Evolutionary conservation across 345 rosid genomes (phyloP), one percentile per base, ranked within the genome.

Genomic region (Combretum micranthum): DNA sequence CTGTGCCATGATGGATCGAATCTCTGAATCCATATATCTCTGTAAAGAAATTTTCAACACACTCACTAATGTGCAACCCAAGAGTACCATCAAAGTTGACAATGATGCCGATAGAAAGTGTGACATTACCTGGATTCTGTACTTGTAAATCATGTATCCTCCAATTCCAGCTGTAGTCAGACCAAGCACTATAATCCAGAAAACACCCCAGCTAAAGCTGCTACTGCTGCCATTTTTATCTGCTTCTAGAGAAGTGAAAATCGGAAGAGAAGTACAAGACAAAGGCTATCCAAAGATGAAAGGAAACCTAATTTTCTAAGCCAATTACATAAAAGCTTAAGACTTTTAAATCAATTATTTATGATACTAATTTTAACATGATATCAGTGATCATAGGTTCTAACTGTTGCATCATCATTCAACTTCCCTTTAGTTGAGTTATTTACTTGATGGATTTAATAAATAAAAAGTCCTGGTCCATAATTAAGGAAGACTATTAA

Each of bases 1-100:
- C 69, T 89, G 97, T 37, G 97, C 92, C 96, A 91, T 87, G 73
- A 93, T 87, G 0, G 89, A 93, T 47, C 99, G 75, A 13, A 86
- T 88, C 71, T 89, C 96, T 0, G 97, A 83, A 71, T 93, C 97
- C 99, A 93, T 93, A 70, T 89, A 85, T 21, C 79, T 83, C 99
- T 92, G 88, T 79, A 19, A 4, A 32, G 11, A 50, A 48, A 56
- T 20, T 17, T 19, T 42, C 20, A 22, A 2, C 42, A 50, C 4
- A 44, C 12, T 19, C 42, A 52, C 16, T 12, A 52, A 21, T 25
- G 52, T 47, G 23, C 20, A 21, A 12, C 23, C 9, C 19, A 17
- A 56, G 25, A 19, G 13, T 17, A 18, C 18, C 32, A 20, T 56
- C 20, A 15, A 8, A 57, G 17, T 18, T 9, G 46, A 47, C 48